phyloP scores from a whole-genome alignment of 768 basidiomycete species.

The Vararia minispora region DNA sequence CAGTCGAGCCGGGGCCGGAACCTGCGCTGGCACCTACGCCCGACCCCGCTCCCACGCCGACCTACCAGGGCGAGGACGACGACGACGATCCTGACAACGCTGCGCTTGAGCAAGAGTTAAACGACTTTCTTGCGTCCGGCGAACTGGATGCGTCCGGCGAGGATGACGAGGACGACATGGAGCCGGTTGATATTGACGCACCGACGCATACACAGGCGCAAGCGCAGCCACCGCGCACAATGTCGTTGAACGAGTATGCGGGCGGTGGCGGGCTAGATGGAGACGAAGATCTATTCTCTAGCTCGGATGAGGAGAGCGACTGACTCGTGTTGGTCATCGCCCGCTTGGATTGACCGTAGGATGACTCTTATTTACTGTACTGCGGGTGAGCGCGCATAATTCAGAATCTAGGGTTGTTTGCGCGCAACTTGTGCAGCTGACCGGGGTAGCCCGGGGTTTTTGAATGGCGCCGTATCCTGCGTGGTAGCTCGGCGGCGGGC shows the following conservation, averaged over 20 bases:
- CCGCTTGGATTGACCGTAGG: slow-evolving; percentile 1
- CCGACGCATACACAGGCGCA: slow-evolving; percentile 7
- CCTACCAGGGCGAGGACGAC: slow-evolving; percentile 14
- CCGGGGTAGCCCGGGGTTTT: too few species aligned
- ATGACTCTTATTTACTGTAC: too few species aligned
- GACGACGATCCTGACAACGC: slow-evolving; percentile 28
- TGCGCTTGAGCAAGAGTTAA: slow-evolving; percentile 28
- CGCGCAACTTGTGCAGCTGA: too few species aligned
- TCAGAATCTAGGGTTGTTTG: too few species aligned
- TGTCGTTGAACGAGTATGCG: slow-evolving; percentile 40
- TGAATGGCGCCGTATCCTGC: too few species aligned
- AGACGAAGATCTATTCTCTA: slow-evolving; percentile 42
- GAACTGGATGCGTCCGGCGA: slow-evolving; percentile 15
- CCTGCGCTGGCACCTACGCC: slow-evolving; percentile 10
- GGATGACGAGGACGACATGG: slow-evolving; percentile 40
- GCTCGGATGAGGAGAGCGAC: slow-evolving; percentile 42
- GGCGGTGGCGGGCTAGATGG: slow-evolving; percentile 27
- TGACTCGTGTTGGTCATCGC: slow-evolving; percentile 26
- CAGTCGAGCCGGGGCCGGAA: slow-evolving; percentile 22
- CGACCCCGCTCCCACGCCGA: too few species aligned
- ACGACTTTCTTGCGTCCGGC: slow-evolving; percentile 22
- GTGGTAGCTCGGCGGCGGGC: too few species aligned
- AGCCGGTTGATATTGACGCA: slow-evolving; percentile 22
- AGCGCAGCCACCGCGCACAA: slow-evolving; percentile 11
- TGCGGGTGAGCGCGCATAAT: too few species aligned